Conservation (phyloP, 75 land plant species). For the Cunninghamia lanceolata region DNA sequence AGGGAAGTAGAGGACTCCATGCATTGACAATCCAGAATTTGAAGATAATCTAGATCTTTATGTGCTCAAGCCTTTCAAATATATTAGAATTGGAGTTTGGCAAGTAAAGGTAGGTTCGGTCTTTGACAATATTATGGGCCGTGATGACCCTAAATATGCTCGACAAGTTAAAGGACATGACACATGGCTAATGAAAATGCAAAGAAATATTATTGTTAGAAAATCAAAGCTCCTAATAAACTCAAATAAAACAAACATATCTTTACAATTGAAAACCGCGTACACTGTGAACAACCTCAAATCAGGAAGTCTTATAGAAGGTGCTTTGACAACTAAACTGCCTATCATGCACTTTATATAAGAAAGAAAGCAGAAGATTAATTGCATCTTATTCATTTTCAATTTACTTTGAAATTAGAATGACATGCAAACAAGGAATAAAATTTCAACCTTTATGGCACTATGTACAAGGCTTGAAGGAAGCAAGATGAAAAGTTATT, state of each 20-base stretch:
- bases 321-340: too few species aligned
- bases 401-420: too few species aligned
- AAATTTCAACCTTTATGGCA: constrained; percentile 47
- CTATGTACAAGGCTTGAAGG: constrained; percentile 72
- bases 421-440: neutral
- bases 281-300: neutral
- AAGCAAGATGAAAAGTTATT: constrained; percentile 57
- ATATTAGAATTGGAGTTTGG: constrained; percentile 97
- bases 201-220: too few species aligned
- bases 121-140: constrained; percentile 87
- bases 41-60: constrained; percentile 98
- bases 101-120: constrained; percentile 98
- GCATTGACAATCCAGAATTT: constrained; percentile 99
- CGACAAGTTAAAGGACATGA: constrained; percentile 27
- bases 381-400: too few species aligned
- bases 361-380: too few species aligned
- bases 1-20: constrained; percentile 92
- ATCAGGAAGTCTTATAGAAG: too few species aligned
- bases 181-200: too few species aligned
- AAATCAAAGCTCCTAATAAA: too few species aligned
- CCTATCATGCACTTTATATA: too few species aligned
- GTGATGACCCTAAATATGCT: constrained; percentile 97
- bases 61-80: constrained; percentile 89
- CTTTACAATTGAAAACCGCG: too few species aligned
- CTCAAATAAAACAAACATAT: too few species aligned